Evolutionary conservation across 805 yeast species (phyloP).

Genomic region (Yarrowia sp.): DNA sequence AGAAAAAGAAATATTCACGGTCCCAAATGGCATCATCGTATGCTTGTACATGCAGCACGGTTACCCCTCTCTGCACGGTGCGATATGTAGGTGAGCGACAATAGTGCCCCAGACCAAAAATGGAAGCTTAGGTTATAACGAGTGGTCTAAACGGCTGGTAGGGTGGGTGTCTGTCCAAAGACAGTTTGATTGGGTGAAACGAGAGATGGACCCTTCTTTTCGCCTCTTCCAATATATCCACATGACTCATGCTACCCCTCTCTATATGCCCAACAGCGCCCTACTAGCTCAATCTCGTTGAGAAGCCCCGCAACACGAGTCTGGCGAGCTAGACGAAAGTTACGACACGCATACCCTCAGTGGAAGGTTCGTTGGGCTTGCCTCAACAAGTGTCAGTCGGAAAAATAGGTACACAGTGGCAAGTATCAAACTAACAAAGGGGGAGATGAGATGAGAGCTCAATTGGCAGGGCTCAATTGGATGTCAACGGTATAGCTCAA

Average conservation of each 20-base stretch:
- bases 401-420: not conserved
- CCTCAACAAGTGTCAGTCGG: constrained; percentile 14
- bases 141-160: not conserved
- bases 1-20: no score
- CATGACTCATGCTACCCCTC: constrained; percentile 24
- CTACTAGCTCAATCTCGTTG: constrained; percentile 10
- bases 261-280: constrained; percentile 22
- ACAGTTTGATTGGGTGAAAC: not conserved
- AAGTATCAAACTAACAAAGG: no score
- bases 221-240: not conserved
- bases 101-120: no score
- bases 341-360: constrained; percentile 10
- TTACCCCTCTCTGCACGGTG: no score
- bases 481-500: no score
- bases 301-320: constrained; percentile 26
- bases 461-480: not conserved
- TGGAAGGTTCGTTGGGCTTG: constrained; percentile 12
- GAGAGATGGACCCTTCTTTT: not conserved
- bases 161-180: not conserved
- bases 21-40: no score
- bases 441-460: not conserved
- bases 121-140: no score
- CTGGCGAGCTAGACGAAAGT: constrained; percentile 26
- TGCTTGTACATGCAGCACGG: no score
- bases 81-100: no score